Percentiles rank a stretch among this genome's conserved stretches.
Evolutionary conservation across 2,329 filamentous ascomycete species (phyloP).

Genomic region (Ophiognomonia clavigignenti-juglandacearum): DNA sequence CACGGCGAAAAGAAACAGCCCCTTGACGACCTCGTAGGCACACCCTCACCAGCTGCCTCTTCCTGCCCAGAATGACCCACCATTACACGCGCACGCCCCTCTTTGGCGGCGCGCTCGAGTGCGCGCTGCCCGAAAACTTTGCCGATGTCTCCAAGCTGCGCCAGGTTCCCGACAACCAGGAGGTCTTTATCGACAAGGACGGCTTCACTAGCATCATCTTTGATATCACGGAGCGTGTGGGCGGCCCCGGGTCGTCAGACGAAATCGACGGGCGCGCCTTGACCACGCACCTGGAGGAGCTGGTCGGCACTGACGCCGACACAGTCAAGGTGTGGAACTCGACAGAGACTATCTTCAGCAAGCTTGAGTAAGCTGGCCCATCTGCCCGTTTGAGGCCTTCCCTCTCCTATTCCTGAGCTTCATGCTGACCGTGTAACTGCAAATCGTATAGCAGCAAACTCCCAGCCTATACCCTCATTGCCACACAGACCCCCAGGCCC

Average conservation of each 20-base stretch:
- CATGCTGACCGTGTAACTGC: neutral
- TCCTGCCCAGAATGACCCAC: constrained; percentile 37
- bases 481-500: constrained; percentile 50
- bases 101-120: constrained; percentile 68
- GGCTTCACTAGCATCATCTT: constrained; percentile 86
- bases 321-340: constrained; percentile 63
- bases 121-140: constrained; percentile 63
- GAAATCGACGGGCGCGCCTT: constrained; percentile 66
- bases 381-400: neutral
- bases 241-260: constrained; percentile 44
- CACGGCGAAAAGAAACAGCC: no score
- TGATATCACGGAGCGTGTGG: constrained; percentile 82
- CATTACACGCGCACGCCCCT: constrained; percentile 54
- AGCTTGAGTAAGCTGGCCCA: constrained; percentile 42
- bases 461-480: constrained; percentile 66
- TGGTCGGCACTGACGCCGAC: constrained; percentile 60
- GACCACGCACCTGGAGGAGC: constrained; percentile 63
- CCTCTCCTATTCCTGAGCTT: neutral
- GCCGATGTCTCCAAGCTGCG: constrained; percentile 70
- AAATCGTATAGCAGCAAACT: constrained; percentile 36
- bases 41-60: neutral
- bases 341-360: constrained; percentile 54
- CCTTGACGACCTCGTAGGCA: no score
- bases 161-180: constrained; percentile 81
- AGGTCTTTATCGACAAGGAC: constrained; percentile 80